Evolutionary conservation across 2,329 filamentous ascomycete genomes (phyloP), one percentile per base, ranked within the genome.

Genomic region (Exophiala calicioides): DNA sequence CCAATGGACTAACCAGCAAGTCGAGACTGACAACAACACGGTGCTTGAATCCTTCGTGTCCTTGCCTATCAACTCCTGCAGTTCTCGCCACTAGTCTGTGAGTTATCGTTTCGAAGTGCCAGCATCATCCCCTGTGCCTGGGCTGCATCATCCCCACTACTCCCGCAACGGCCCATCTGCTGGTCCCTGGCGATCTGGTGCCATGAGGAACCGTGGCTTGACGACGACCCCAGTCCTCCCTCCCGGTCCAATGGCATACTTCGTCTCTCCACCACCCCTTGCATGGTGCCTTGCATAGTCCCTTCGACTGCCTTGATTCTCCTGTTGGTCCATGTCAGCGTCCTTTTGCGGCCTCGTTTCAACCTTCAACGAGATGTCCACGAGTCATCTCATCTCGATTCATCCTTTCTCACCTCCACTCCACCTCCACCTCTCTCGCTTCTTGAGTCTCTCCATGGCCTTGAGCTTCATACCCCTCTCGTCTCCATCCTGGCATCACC

Each of bases 121-220:
- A 37, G 33, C 15, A 29, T 10, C 13, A 7, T 29, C 33, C 38
- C 42, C 26, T 18, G 42, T 20, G n/a, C n/a, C n/a, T n/a, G n/a
- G n/a, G n/a, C n/a, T n/a, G n/a, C n/a, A 19, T 13, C 13, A 33
- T 32, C 42, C 42, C 37, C 42, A 13, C 18, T 21, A 18, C 33
- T 38, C 43, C 44, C 46, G 40, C 46, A 49, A 10, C 39, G 30
- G 45, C 23, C 31, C 26, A 32, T 38, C 38, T 18, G 24, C 34
- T 40, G 31, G 48, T 51, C 38, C 48, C 48, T 51, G 48, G 34
- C 48, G 43, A 51, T 51, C 48, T 19, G 7, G 30, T 33, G 32
- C 30, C 32, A 39, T 36, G 31, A 13, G 30, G 37, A 21, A 9
- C 21, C 19, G 42, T 18, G 19, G 26, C 31, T 18, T 36, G 40